Percentiles rank a stretch among this genome's conserved stretches.
Conservation (phyloP, 2,329 filamentous ascomycete genomes). For the Ceratocystiopsis brevicomis region DNA sequence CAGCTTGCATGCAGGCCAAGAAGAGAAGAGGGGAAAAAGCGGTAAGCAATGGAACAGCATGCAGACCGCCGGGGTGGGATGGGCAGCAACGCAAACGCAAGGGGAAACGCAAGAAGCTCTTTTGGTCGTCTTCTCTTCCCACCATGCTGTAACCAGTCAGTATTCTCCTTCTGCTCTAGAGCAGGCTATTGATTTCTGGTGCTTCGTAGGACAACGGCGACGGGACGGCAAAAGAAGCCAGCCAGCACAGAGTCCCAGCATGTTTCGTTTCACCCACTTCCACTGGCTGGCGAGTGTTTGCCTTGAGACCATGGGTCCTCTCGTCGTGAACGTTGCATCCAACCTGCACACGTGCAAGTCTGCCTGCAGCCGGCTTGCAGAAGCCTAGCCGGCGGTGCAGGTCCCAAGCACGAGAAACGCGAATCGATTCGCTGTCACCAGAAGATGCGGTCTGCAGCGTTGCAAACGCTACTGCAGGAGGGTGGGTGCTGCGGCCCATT, state of each 20-base stretch:
- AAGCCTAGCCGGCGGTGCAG: slow-evolving; percentile 4
- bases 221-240: background rate
- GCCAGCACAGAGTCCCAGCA: slow-evolving; percentile 1
- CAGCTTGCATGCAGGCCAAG: slow-evolving; percentile 3
- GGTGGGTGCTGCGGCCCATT: slow-evolving; percentile 3
- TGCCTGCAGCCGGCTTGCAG: background rate
- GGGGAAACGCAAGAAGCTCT: no score
- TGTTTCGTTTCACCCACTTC: slow-evolving; percentile 4
- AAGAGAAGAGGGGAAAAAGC: no score
- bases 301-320: background rate
- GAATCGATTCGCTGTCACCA: slow-evolving; percentile 15
- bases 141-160: no score
- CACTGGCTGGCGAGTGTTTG: slow-evolving; percentile 5
- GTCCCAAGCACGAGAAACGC: slow-evolving; percentile 4
- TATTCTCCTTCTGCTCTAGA: no score
- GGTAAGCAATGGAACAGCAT: background rate
- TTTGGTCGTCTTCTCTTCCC: no score
- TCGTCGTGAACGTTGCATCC: background rate
- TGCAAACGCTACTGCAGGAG: slow-evolving; percentile 1
- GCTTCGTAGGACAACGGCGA: slow-evolving; percentile 4
- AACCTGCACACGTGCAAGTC: slow-evolving; percentile 1
- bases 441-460: slow-evolving; percentile 1
- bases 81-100: no score
- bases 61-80: slow-evolving; percentile 3
- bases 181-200: no score